Evolutionary conservation across 345 rosid genomes (phyloP).

Genomic region (Eucalyptus tenuipes): DNA sequence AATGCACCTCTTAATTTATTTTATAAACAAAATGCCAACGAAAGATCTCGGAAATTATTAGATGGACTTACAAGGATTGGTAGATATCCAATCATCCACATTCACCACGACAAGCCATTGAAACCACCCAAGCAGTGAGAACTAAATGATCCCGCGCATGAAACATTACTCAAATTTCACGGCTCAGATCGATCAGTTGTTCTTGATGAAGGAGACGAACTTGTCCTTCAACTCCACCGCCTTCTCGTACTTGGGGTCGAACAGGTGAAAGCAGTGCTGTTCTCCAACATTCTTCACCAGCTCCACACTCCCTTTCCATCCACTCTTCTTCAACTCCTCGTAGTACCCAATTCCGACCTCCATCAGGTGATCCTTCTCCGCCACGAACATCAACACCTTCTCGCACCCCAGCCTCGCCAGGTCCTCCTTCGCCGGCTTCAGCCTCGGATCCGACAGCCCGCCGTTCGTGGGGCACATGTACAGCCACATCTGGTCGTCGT

Average conservation of each 20-base stretch:
- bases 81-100: too few species aligned
- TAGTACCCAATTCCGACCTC: background rate
- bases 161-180: background rate
- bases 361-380: constrained; percentile 18
- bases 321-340: constrained; percentile 2
- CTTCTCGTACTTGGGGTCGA: background rate
- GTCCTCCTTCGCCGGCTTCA: constrained; percentile 17
- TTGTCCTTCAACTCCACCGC: background rate
- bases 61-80: background rate
- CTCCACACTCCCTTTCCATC: background rate
- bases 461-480: constrained; percentile 12
- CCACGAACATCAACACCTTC: constrained; percentile 22
- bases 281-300: background rate
- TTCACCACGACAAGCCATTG: too few species aligned
- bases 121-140: background rate
- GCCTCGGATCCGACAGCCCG: constrained; percentile 15
- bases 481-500: constrained; percentile 3
- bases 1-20: too few species aligned
- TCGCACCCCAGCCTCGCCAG: constrained; percentile 16
- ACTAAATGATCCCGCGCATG: background rate
- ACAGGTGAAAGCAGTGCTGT: background rate
- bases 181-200: background rate
- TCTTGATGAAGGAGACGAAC: background rate
- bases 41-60: background rate
- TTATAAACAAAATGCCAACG: too few species aligned